Conservation (phyloP, 805 yeast genomes). For the Kazachstania psychrophila region DNA sequence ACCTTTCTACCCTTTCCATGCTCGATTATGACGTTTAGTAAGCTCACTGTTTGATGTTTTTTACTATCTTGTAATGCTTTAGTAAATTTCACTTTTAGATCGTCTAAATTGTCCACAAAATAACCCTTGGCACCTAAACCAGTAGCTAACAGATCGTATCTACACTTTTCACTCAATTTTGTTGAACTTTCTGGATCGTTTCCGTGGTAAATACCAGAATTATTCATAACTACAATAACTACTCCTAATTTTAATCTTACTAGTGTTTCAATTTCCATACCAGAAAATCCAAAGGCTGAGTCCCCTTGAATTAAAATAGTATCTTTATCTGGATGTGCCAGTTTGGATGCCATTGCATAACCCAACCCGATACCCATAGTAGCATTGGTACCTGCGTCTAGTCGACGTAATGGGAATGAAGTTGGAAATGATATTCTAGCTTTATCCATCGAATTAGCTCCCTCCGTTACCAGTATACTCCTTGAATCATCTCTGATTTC, state of each 20-base stretch:
- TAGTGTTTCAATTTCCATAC: conserved; percentile 64
- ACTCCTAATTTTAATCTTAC: conserved; percentile 46
- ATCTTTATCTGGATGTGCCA: conserved; percentile 33
- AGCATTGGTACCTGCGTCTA: conserved; percentile 70
- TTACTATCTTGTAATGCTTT: conserved; percentile 30
- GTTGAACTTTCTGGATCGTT: conserved; percentile 35
- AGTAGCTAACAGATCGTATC: conserved; percentile 47
- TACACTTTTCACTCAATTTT: conserved; percentile 45
- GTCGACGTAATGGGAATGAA: conserved; percentile 40
- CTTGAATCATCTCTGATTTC: conserved; percentile 31
- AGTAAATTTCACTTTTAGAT: conserved; percentile 31
- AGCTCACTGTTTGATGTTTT: conserved; percentile 31
- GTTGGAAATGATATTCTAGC: conserved; percentile 55
- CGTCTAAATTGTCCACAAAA: conserved; percentile 34
- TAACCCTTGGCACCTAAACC: conserved; percentile 51
- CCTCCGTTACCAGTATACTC: conserved; percentile 49
- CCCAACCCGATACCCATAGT: conserved; percentile 74
- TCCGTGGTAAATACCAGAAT: conserved; percentile 67
- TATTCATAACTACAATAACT: conserved; percentile 58
- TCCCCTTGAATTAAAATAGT: conserved; percentile 64
- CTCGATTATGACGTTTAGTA: conserved; percentile 55
- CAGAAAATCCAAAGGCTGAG: conserved; percentile 70
- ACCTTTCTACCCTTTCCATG: conserved; percentile 47
- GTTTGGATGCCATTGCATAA: conserved; percentile 56
- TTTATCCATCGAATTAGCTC: conserved; percentile 72